Evolutionary conservation across 2,329 filamentous ascomycete genomes (phyloP).

Genomic region (Exophiala viscosa): DNA sequence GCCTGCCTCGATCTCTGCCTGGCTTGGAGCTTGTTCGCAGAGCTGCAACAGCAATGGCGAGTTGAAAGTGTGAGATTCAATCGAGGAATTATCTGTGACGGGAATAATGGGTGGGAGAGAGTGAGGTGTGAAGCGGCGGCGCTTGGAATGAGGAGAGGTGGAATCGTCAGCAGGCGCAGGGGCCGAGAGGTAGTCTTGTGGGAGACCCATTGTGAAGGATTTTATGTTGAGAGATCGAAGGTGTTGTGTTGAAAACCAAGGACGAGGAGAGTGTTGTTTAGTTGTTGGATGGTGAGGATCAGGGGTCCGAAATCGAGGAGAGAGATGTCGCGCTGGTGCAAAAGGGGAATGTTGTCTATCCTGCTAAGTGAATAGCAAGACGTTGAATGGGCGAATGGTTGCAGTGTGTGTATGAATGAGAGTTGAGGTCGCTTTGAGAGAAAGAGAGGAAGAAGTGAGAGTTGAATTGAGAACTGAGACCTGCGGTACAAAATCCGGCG

Average conservation of each 20-base stretch:
- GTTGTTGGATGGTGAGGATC: not conserved
- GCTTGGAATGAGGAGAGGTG: constrained; percentile 35
- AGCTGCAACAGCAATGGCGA: constrained; percentile 36
- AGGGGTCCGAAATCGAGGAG: not conserved
- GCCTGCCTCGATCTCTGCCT: constrained; percentile 63
- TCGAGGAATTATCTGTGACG: constrained; percentile 23
- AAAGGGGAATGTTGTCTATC: constrained; percentile 1
- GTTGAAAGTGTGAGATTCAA: constrained; percentile 24
- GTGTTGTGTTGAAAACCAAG: not conserved
- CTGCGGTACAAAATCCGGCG: not conserved
- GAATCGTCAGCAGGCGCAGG: constrained; percentile 11
- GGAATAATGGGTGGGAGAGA: constrained; percentile 29
- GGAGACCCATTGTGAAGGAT: constrained; percentile 14
- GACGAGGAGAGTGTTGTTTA: not conserved
- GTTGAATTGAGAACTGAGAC: not conserved
- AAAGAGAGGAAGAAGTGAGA: constrained; percentile 6
- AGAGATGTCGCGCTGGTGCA: not conserved
- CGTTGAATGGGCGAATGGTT: not conserved
- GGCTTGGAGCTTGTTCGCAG: constrained; percentile 37
- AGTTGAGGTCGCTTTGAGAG: not conserved
- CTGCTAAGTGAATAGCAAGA: constrained; percentile 26
- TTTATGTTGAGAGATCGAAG: not conserved
- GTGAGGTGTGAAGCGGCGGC: constrained; percentile 44
- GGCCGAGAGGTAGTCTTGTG: constrained; percentile 11
- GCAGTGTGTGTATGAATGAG: not conserved